Evolutionary conservation across 768 basidiomycete genomes (phyloP), one percentile per base, ranked within the genome.

Genomic region (Mycena alexandri): DNA sequence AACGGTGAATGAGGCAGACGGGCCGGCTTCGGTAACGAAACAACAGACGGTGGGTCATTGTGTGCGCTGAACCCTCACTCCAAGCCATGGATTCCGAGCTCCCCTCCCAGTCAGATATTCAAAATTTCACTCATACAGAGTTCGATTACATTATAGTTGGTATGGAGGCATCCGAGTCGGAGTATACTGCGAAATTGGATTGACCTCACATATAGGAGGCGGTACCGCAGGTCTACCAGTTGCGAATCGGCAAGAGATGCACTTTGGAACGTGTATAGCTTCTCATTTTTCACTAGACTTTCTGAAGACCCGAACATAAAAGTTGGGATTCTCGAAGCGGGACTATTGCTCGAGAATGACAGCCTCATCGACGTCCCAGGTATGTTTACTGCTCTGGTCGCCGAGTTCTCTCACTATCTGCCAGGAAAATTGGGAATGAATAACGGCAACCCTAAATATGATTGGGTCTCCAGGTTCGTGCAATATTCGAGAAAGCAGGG

Each of bases 301-400:
- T 46, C 58, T 22, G 59, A 50, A 34, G 22, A 61, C 43, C 24
- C 58, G 1, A 22, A 24, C n/a, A 21, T 61, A 24, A 55, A 61
- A 34, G 65, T 67, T 14, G 59, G 53, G 11, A 51, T 67, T 47
- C 52, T 67, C 11, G 65, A 67, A n/a, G 65, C 65, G 21, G 65
- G 65, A 17, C 17, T 56, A 4, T 42, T 67, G 12, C 25, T 38
- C 14, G 53, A 56, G 3, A 61, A 61, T 50, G 65, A 67, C 46
- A n/a, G 38, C 19, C 5, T 67, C 1, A 67, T 67, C 21, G 60
- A 67, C 24, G 22, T 56, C 34, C 65, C 65, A 34, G n/a, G 62
- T 63, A 17, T 6, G 51, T 48, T 2, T 5, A 7, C 22, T 13
- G 3, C 21, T 25, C 21, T 7, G 6, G 29, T 12, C 17, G 17